These are phyloP conservation scores for Penicillium psychrofluorescens DNA, from an alignment of 495 filamentous ascomycete genomes.

Conservation along the genomic window DNA sequence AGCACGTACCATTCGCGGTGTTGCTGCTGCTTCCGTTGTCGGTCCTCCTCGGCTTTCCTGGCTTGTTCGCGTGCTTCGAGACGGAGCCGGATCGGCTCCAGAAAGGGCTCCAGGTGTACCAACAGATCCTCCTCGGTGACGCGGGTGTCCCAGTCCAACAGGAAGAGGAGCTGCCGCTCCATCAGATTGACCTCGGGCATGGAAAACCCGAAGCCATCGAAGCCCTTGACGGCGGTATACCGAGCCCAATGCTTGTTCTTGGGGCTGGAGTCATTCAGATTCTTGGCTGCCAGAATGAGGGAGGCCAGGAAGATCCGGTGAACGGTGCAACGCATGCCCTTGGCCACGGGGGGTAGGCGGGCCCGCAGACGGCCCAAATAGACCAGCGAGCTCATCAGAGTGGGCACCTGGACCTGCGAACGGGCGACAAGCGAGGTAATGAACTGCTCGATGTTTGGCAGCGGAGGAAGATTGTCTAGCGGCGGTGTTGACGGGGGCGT, in stretches of 20 bases:
- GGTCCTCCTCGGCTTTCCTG: conserved; percentile 23
- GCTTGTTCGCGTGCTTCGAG: conserved; percentile 22
- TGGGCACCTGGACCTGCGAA: conserved; percentile 95
- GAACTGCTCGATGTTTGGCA: conserved; percentile 82
- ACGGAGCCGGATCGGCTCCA: conserved; percentile 66
- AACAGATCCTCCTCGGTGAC: conserved; percentile 82
- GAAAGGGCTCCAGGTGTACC: conserved; percentile 78
- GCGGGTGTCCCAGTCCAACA: conserved; percentile 87
- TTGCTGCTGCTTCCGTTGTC: conserved; percentile 24
- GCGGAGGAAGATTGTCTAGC: conserved; percentile 41
- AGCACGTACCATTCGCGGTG: conserved; percentile 32
- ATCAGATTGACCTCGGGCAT: conserved; percentile 95
- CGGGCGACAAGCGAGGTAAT: conserved; percentile 83
- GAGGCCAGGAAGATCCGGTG: conserved; percentile 83
- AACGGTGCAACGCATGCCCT: conserved; percentile 94
- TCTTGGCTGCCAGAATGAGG: conserved; percentile 72
- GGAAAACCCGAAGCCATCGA: conserved; percentile 81
- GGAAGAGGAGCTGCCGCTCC: conserved; percentile 94
- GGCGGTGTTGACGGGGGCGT: conserved; percentile 64
- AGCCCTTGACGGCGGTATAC: conserved; percentile 73
- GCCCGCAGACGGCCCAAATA: conserved; percentile 80
- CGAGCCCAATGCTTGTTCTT: conserved; percentile 99
- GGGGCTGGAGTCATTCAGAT: conserved; percentile 83
- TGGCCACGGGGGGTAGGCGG: conserved; percentile 85
- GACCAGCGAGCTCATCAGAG: conserved; percentile 91